A percentile compares a stretch with the other conserved stretches of the same genome.
Conservation (phyloP, 768 basidiomycete genomes). For the Macrolepiota albuminosa region DNA sequence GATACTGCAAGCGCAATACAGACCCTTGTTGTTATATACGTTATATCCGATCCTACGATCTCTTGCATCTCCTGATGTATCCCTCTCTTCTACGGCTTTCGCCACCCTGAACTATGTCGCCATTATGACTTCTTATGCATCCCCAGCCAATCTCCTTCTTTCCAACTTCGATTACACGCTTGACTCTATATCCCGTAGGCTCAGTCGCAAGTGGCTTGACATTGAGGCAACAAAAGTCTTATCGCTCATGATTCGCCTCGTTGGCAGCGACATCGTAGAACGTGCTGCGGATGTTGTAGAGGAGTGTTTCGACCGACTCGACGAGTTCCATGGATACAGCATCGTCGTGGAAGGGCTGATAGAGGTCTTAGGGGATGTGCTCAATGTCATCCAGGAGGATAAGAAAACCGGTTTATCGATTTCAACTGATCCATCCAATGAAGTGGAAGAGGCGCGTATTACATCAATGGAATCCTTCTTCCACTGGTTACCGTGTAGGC, state of each 20-base stretch:
- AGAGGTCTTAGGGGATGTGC: slow-evolving; percentile 81
- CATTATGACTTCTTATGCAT: slow-evolving; percentile 79
- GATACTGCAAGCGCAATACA: slow-evolving; percentile 71
- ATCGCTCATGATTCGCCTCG: slow-evolving; percentile 76
- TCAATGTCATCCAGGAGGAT: slow-evolving; percentile 68
- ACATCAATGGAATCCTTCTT: slow-evolving; percentile 48
- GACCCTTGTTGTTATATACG: slow-evolving; percentile 66
- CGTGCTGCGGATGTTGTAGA: slow-evolving; percentile 93
- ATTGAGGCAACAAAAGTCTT: slow-evolving; percentile 88
- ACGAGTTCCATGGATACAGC: slow-evolving; percentile 93
- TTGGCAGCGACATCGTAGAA: slow-evolving; percentile 82
- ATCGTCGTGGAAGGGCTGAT: slow-evolving; percentile 82
- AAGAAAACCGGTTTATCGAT: slow-evolving; percentile 24
- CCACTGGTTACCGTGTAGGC: slow-evolving; percentile 57
- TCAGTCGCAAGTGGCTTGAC: slow-evolving; percentile 79
- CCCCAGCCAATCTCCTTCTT: slow-evolving; percentile 80
- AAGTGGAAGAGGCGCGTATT: neutral
- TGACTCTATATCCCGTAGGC: slow-evolving; percentile 80
- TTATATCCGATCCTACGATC: slow-evolving; percentile 88
- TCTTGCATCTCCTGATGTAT: slow-evolving; percentile 63
- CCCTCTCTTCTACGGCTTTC: slow-evolving; percentile 72
- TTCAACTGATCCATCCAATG: slow-evolving; percentile 11
- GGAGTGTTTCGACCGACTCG: slow-evolving; percentile 94
- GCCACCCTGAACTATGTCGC: slow-evolving; percentile 70
- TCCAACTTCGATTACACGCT: slow-evolving; percentile 97